Evolutionary conservation across 2,329 filamentous ascomycete species (phyloP), one percentile per base, ranked within the genome.

Genomic region (Trichoderma pleuroti): DNA sequence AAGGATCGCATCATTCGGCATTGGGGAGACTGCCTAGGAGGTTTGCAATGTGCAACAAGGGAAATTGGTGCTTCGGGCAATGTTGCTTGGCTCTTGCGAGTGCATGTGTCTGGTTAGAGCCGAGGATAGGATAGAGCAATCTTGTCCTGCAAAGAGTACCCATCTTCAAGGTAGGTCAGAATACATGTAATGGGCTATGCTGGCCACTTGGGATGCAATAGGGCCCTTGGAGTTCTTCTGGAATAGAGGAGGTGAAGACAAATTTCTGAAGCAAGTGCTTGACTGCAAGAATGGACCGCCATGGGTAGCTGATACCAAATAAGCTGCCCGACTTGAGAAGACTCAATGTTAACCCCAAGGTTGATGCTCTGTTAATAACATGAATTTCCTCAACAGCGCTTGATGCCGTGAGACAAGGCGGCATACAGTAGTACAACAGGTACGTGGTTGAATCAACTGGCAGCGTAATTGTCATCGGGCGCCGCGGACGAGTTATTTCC

Each of bases 401-500:
- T 1, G n/a, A 49, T n/a, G n/a, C 42, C 18, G 42, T n/a, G 42
- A 49, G 42, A 21, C n/a, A 49, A 46, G 10, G 39, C 18, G 16
- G 14, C 36, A 36, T 26, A 30, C 46, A 21, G 42, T 18, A 64
- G 30, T 24, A 54, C 21, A n/a, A 14, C 16, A 18, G 39, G 39
- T 46, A 46, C 14, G 36, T 18, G 4, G 36, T 18, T 18, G 36
- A 42, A 42, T 42, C 36, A 42, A 42, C 16, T 42, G 8, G 39
- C 39, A 42, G 39, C 39, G n/a, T n/a, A 30, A 34, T 1, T 68
- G 26, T 68, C 26, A 46, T 36, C 54, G 36, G 52, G 52, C 26
- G 59, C 54, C 36, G 54, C 32, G 26, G n/a, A 11, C 36, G 54
- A 68, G 42, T 60, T 68, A 68, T 46, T 68, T 68, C 54, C 65